These are phyloP conservation scores for Trichoderma asperellum DNA, from an alignment of 2,329 filamentous ascomycete species.

Conservation along the genomic window DNA sequence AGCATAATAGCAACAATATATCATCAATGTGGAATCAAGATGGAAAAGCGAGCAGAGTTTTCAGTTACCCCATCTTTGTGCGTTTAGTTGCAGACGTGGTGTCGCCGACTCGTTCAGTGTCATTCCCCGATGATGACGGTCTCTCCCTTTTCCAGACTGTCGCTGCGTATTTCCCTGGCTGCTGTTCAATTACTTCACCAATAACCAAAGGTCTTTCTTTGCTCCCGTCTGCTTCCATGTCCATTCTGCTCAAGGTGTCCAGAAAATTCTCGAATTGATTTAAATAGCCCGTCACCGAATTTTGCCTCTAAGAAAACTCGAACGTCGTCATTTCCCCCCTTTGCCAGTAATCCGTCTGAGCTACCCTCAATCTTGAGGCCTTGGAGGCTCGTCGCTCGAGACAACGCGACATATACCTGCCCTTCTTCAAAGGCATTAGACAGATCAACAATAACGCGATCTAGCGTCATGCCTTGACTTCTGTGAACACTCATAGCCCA, in stretches of 20 bases:
- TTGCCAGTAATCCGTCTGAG: conserved; percentile 13
- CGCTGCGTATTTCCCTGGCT: not conserved
- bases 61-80: not conserved
- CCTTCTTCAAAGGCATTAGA: conserved; percentile 57
- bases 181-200: not conserved
- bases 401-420: conserved; percentile 59
- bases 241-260: not conserved
- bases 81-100: too few relatives aligned
- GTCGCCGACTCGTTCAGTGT: not conserved
- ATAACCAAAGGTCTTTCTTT: not conserved
- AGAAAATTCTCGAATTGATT: not conserved
- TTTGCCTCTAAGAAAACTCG: not conserved
- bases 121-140: not conserved
- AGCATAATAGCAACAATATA: not conserved
- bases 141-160: not conserved
- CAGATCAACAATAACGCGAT: conserved; percentile 61
- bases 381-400: conserved; percentile 30
- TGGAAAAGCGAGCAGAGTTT: not conserved
- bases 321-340: conserved; percentile 13
- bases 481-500: conserved; percentile 70
- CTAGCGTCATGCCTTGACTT: conserved; percentile 64
- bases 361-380: conserved; percentile 32
- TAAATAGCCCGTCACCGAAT: conserved; percentile 7
- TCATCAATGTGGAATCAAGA: not conserved
- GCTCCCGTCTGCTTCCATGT: not conserved